phyloP scores from a whole-genome alignment of 208 protist genomes.

The Leishmania tropica region DNA sequence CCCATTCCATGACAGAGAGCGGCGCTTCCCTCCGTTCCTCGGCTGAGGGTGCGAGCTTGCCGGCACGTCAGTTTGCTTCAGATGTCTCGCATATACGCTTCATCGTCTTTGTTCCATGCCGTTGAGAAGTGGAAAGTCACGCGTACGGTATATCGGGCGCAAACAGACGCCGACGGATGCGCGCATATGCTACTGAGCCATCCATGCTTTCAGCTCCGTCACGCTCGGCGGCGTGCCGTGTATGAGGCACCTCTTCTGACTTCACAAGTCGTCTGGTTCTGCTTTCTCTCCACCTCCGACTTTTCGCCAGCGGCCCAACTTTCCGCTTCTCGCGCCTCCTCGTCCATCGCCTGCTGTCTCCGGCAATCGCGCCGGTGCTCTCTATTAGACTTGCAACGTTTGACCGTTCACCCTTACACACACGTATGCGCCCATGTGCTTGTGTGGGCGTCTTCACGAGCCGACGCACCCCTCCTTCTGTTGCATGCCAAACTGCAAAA shows the following conservation, averaged over 20 bases:
- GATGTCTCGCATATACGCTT: neutral
- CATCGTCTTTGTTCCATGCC: neutral
- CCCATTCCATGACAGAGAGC: neutral
- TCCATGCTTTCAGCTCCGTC: neutral
- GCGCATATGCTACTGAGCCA: neutral
- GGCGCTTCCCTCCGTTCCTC: neutral
- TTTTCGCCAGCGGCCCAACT: neutral
- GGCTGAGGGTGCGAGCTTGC: neutral
- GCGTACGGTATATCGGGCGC: neutral
- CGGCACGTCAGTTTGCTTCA: neutral
- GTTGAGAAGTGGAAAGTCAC: neutral
- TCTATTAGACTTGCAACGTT: neutral
- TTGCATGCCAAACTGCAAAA: neutral
- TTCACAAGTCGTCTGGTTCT: neutral
- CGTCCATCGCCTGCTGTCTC: no score
- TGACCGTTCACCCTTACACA: neutral
- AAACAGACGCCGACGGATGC: neutral
- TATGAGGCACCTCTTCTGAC: neutral
- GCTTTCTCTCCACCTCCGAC: neutral
- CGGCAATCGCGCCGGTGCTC: neutral
- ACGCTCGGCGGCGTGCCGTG: neutral
- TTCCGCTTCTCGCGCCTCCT: no score
- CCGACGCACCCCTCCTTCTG: neutral
- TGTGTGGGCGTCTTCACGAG: neutral
- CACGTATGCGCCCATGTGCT: no score